Percentiles rank a stretch among this genome's conserved stretches.
Evolutionary conservation across 148 eudicot genomes (phyloP).

Genomic region (Cornus kousa): DNA sequence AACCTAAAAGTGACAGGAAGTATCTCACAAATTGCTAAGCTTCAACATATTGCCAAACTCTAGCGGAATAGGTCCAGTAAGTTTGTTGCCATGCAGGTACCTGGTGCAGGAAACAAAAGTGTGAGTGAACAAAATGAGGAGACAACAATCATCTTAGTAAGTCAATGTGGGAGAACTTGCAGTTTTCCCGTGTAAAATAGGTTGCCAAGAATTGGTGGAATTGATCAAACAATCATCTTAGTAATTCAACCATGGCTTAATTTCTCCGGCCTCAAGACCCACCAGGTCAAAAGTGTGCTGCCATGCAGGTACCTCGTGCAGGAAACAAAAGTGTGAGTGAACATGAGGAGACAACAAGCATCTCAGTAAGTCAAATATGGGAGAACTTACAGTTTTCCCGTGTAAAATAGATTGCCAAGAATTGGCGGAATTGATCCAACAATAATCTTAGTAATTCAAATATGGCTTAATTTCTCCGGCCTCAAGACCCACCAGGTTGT

Average conservation of each 20-base stretch:
- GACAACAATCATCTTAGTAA: not conserved
- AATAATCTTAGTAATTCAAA: too few species aligned
- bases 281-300: too few species aligned
- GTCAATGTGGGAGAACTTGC: conserved; percentile 28
- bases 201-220: conserved; percentile 69
- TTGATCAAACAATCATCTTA: conserved; percentile 39
- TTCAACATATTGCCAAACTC: conserved; percentile 77
- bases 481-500: too few species aligned
- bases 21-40: conserved; percentile 66
- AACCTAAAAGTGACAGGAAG: not conserved
- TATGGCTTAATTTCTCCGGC: too few species aligned
- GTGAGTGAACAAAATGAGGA: not conserved
- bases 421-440: conserved; percentile 72
- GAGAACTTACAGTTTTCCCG: conserved; percentile 63
- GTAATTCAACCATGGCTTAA: too few species aligned
- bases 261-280: too few species aligned
- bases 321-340: not conserved
- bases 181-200: conserved; percentile 71
- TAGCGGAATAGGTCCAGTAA: conserved; percentile 62
- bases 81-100: conserved; percentile 70
- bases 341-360: not conserved
- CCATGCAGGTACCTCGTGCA: conserved; percentile 50
- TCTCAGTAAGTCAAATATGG: too few species aligned
- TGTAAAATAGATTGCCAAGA: conserved; percentile 67
- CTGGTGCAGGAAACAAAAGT: conserved; percentile 13